These are phyloP conservation scores for Heracleum sosnowskyi DNA, from an alignment of 129 eudicot genomes.

Conservation along the genomic window DNA sequence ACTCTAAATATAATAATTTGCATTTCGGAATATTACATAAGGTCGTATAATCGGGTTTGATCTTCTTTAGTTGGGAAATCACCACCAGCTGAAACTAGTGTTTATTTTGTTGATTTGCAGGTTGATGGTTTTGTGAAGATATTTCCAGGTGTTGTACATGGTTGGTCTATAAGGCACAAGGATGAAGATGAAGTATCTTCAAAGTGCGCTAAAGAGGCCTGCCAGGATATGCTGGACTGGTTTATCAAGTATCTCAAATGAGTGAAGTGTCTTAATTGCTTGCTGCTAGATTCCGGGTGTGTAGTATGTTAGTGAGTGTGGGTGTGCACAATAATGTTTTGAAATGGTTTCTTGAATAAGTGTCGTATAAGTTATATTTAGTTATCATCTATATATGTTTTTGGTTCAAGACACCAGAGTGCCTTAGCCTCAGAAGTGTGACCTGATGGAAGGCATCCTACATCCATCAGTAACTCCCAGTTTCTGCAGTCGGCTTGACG, in stretches of 20 bases:
- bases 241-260: slow-evolving; percentile 39
- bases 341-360: not conserved
- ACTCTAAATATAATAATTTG: not conserved
- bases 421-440: not conserved
- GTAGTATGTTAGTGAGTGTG: not conserved
- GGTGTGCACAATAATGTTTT: not conserved
- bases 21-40: not conserved
- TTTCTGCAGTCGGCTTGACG: too few species aligned
- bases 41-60: not conserved
- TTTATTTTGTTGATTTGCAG: slow-evolving; percentile 25
- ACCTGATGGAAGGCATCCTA: not conserved
- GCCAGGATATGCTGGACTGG: slow-evolving; percentile 55
- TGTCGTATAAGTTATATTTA: not conserved
- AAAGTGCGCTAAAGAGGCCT: slow-evolving; percentile 59
- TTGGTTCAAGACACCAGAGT: not conserved
- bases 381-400: not conserved
- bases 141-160: slow-evolving; percentile 66
- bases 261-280: not conserved
- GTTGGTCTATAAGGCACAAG: slow-evolving; percentile 62
- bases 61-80: not conserved
- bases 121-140: slow-evolving; percentile 62
- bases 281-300: not conserved
- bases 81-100: not conserved
- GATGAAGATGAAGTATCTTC: slow-evolving; percentile 43
- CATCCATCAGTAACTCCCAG: too few species aligned